A percentile compares a stretch with the other conserved stretches of the same genome.
phyloP scores from a whole-genome alignment of 1,284 basidiomycete genomes.

The Stereum hirsutum region DNA sequence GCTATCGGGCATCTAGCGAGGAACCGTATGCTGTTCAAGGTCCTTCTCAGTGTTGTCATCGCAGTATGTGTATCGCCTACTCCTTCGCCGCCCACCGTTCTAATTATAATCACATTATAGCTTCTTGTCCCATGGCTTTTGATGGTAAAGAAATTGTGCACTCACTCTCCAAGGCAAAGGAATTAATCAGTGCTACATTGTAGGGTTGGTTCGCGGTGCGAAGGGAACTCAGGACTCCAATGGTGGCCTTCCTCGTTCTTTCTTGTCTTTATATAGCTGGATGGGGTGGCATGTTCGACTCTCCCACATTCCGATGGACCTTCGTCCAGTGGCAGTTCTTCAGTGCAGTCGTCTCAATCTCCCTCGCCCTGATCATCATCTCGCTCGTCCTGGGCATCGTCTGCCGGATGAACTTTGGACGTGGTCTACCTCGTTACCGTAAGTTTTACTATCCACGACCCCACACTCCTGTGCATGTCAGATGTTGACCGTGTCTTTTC shows the following conservation, averaged over 20 bases:
- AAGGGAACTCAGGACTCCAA: conserved; percentile 47
- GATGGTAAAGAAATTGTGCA: conserved; percentile 26
- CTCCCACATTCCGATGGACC: conserved; percentile 65
- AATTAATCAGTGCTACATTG: no score
- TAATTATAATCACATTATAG: conserved; percentile 25
- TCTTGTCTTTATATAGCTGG: conserved; percentile 52
- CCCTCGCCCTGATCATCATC: conserved; percentile 45
- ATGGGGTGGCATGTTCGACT: conserved; percentile 66
- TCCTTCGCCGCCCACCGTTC: conserved; percentile 2
- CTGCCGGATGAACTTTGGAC: conserved; percentile 67
- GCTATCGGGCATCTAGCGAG: conserved; percentile 43
- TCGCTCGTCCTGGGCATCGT: conserved; percentile 52
- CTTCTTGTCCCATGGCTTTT: conserved; percentile 61
- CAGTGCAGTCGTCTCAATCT: conserved; percentile 48
- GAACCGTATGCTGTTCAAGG: conserved; percentile 41
- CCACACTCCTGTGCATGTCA: not conserved
- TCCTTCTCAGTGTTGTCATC: conserved; percentile 44
- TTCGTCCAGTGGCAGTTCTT: conserved; percentile 71
- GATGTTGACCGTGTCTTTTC: conserved; percentile 4
- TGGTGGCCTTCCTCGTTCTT: conserved; percentile 53
- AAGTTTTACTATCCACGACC: conserved; percentile 20
- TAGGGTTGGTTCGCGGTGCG: conserved; percentile 72
- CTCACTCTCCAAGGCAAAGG: conserved; percentile 2
- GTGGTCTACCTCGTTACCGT: conserved; percentile 61
- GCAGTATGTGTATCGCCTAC: conserved; percentile 28